Conservation (phyloP, 441 rosid genomes). For the Sinapis alba region DNA sequence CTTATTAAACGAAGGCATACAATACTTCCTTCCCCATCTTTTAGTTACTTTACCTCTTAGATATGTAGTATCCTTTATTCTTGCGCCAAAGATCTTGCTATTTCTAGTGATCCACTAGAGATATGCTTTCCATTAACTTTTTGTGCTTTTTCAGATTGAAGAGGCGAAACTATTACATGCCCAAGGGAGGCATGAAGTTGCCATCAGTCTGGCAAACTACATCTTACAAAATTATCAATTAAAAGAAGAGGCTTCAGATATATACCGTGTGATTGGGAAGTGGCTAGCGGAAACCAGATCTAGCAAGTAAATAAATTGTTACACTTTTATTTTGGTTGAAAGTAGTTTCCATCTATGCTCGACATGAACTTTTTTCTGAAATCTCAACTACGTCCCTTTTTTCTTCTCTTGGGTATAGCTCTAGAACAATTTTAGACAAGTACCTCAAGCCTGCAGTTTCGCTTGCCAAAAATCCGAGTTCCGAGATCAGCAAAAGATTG, state of each 20-base stretch:
- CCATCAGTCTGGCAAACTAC: slow-evolving; percentile 88
- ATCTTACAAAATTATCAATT: slow-evolving; percentile 67
- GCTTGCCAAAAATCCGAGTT: slow-evolving; percentile 62
- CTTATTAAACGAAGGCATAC: not conserved
- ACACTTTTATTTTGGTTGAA: slow-evolving; percentile 23
- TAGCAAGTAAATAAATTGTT: slow-evolving; percentile 67
- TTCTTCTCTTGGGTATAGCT: slow-evolving; percentile 56
- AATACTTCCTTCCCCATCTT: slow-evolving; percentile 4
- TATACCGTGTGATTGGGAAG: slow-evolving; percentile 88
- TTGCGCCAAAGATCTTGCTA: too few relatives aligned
- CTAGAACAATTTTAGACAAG: slow-evolving; percentile 92
- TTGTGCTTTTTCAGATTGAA: slow-evolving; percentile 67
- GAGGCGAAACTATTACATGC: slow-evolving; percentile 95
- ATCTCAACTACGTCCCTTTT: slow-evolving; percentile 14
- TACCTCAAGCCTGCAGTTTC: slow-evolving; percentile 95
- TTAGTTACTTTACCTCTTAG: slow-evolving; percentile 22
- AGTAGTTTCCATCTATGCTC: slow-evolving; percentile 7
- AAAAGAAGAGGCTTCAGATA: slow-evolving; percentile 76
- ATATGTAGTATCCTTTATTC: slow-evolving; percentile 3
- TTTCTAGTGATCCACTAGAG: slow-evolving; percentile 1
- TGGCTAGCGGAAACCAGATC: slow-evolving; percentile 99
- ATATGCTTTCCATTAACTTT: slow-evolving; percentile 22
- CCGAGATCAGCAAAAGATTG: slow-evolving; percentile 59
- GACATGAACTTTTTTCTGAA: slow-evolving; percentile 13
- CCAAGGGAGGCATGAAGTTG: slow-evolving; percentile 96